Percentiles rank a stretch among this genome's conserved stretches.
These are phyloP conservation scores for Cucumis melo DNA, from an alignment of 306 rosid species.

Conservation along the genomic window DNA sequence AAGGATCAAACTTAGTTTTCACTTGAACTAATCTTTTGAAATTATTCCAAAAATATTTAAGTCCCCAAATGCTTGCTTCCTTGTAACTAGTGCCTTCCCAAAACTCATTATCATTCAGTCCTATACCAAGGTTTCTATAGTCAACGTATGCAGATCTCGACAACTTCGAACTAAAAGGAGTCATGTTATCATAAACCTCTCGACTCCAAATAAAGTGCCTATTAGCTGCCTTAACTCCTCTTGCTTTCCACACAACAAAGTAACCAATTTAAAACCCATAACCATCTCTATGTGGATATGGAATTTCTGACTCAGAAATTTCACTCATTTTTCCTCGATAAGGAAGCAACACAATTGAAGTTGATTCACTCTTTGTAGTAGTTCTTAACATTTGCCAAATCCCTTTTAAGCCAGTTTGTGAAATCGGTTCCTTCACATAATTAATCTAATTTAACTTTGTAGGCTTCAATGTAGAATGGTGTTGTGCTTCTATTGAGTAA, in stretches of 20 bases:
- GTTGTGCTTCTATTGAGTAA: neutral
- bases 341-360: neutral
- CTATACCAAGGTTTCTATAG: conserved; percentile 72
- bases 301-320: neutral
- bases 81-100: conserved; percentile 17
- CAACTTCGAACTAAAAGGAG: conserved; percentile 42
- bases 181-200: conserved; percentile 53
- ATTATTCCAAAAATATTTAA: conserved; percentile 53
- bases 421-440: neutral
- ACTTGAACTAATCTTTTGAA: conserved; percentile 45
- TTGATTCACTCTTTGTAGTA: neutral
- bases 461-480: neutral
- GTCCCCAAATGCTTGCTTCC: conserved; percentile 57
- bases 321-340: neutral
- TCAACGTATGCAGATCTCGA: conserved; percentile 68
- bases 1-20: conserved; percentile 61
- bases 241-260: conserved; percentile 26
- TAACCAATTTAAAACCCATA: conserved; percentile 23
- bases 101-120: conserved; percentile 30
- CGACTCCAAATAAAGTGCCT: conserved; percentile 56
- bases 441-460: neutral
- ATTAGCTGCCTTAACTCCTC: conserved; percentile 11
- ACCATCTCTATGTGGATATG: neutral
- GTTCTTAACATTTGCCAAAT: neutral
- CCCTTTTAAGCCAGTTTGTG: neutral